Evolutionary conservation across 352 stramenopile genomes (phyloP).

Genomic region (Pseudoperonospora humuli): DNA sequence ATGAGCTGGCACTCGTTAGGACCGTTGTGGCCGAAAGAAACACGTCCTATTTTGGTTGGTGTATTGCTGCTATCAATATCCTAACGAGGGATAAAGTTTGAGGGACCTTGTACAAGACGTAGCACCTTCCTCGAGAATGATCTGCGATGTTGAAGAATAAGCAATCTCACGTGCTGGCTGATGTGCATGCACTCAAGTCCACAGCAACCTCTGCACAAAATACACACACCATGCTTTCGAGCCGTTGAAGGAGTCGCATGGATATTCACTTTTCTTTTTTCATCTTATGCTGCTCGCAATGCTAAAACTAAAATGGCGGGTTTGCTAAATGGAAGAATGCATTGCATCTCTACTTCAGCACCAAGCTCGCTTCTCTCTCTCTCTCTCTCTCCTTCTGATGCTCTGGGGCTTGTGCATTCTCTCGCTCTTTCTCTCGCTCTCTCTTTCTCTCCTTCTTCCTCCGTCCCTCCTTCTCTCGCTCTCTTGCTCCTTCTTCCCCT

Average conservation of each 20-base stretch:
- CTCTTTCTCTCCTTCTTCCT: too few species aligned
- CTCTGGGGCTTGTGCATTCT: conserved; percentile 4
- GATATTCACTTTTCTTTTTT: conserved; percentile 30
- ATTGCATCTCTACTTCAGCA: conserved; percentile 12
- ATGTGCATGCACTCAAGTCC: background rate
- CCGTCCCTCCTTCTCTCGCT: too few species aligned
- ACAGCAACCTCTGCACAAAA: background rate
- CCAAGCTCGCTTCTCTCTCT: conserved; percentile 6
- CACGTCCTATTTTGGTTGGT: conserved; percentile 10
- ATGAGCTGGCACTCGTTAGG: background rate
- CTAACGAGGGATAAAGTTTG: background rate
- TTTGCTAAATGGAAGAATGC: conserved; percentile 8
- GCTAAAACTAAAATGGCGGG: conserved; percentile 31
- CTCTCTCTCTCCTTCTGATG: too few species aligned
- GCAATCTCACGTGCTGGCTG: too few species aligned
- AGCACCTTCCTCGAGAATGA: background rate
- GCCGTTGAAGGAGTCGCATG: conserved; percentile 8
- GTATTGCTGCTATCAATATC: conserved; percentile 16
- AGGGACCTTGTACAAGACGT: background rate
- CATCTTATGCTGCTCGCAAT: conserved; percentile 25
- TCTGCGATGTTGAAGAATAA: background rate
- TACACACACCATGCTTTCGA: background rate
- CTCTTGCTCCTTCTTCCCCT: conserved; percentile 11
- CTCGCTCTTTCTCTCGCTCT: conserved; percentile 22
- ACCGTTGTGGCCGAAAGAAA: conserved; percentile 6